Base-by-base conservation (phyloP, 2,329 filamentous ascomycete species). In the Coniosporium tulheliwenetii region DNA sequence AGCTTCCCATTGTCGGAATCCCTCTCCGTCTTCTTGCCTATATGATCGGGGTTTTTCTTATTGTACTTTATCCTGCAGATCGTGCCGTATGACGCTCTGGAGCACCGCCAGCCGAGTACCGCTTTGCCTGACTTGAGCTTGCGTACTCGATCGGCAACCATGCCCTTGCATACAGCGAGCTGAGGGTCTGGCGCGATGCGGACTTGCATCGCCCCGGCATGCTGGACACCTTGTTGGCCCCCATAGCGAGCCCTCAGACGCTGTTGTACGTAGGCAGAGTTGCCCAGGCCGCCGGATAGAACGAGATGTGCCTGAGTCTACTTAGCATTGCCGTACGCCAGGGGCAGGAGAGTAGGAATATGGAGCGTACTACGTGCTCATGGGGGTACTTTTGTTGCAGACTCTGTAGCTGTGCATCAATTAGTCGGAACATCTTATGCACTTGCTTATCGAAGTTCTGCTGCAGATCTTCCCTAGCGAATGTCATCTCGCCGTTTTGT, bases 111-210 rank as follows among this genome's bases (percentile, higher is more conserved):
- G 1, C 54, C 54, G 1, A 74, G 56, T 1, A 72, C 65, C 0
- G 67, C 54, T 2, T 56, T 52, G 1, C 55, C 58, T 10, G 59
- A 60, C 1, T 61, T 58, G 4, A 69, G 56, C 38, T 61, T 67
- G 35, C 70, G 64, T n/a, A 71, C 55, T 9, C 69, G 60, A 38
- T 75, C 69, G 2, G 65, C 56, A 1, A 74, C 63, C 2, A 73
- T 53, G 0, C 71, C 70, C 44, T 70, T 69, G 35, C 70, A 69
- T 1, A 74, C 70, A 5, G 70, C 69, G 0, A 75, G 64, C 41
- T 73, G 69, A 0, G 71, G 70, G 37, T 74, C 70, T 8, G 65
- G 63, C 2, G 62, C 64, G 8, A 63, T 63, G 3, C 68, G 45
- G 12, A 69, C 62, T 30, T 57, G 52, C 19, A 26, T 26, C 7